phyloP scores from a whole-genome alignment of 208 protist genomes.

The Borovskyia barvae region DNA sequence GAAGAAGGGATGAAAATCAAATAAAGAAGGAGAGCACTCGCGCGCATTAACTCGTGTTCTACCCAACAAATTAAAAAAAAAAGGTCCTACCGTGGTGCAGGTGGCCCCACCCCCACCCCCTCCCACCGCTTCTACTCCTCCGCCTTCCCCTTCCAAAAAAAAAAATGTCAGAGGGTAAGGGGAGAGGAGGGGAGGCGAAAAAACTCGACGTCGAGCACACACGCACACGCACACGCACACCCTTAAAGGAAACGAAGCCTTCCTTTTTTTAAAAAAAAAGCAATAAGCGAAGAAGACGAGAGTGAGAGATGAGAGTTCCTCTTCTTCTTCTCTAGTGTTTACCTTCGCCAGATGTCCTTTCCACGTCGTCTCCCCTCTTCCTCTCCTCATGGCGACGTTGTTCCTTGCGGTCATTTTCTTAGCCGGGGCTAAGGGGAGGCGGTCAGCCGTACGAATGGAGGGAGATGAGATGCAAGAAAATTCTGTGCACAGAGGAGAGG shows the following conservation, averaged over 20 bases:
- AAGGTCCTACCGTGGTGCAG: neutral
- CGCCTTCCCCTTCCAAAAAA: too few species aligned
- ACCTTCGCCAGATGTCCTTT: too few species aligned
- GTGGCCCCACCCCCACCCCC: neutral
- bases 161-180: slow-evolving; percentile 5
- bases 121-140: neutral
- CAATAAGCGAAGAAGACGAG: slow-evolving; percentile 11
- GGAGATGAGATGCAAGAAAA: slow-evolving; percentile 1
- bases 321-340: too few species aligned
- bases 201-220: neutral
- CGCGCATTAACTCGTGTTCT: neutral
- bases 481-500: neutral
- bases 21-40: neutral
- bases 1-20: neutral
- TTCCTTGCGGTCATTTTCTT: too few species aligned
- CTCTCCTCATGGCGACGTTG: too few species aligned
- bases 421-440: too few species aligned
- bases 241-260: neutral
- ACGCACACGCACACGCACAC: neutral
- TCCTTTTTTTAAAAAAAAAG: slow-evolving; percentile 14
- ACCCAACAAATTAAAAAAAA: slow-evolving; percentile 1
- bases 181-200: neutral
- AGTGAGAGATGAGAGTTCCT: neutral
- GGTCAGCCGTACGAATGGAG: too few species aligned
- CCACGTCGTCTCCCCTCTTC: too few species aligned